Evolutionary conservation across 257 asterid species (phyloP), one percentile per base, ranked within the genome.

Genomic region (Jasminum sambac): DNA sequence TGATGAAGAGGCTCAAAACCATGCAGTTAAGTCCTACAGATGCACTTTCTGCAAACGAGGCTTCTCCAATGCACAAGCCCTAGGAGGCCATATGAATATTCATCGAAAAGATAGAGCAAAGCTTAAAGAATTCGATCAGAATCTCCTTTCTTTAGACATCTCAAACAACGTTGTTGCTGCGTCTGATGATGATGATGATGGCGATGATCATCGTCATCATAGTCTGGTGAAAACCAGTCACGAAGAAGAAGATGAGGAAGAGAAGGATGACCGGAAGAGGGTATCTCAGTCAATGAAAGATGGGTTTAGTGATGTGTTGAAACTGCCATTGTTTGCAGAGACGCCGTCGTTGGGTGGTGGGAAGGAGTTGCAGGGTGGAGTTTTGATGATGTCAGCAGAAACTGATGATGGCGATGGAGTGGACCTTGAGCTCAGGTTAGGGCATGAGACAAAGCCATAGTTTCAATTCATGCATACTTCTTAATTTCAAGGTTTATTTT

Each of bases 391-490:
- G 36, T 19, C 26, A 30, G 36, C 36, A 30, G 36, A 30, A 30
- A 30, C 2, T 30, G 36, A 30, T 30, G 36, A 9, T 9, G 62
- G 34, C 3, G 36, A 55, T 19, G 62, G 11, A 55, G 13, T 63
- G 48, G 67, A 63, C 67, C 67, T 63, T 63, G 67, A 63, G 25
- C 67, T 63, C n/a, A 44, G 67, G 48, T 63, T 63, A 63, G 67
- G 67, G 34, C 30, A 23, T n/a, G 44, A 63, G 38, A 46, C 36
- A 19, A 55, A 55, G 3, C 16, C 62, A 55, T 55, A 55, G 13
- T 11, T 43, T 43, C 13, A 43, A 43, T 43, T 43, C 50, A 43
- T 43, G 50, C 11, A 23, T 55, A 55, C 8, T 55, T 55, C 62
- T 30, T n/a, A n/a, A n/a, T n/a, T 55, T 40, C 34, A 34, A 19